Conservation (phyloP, 306 rosid species). For the Pterocarpus macrocarpus region DNA sequence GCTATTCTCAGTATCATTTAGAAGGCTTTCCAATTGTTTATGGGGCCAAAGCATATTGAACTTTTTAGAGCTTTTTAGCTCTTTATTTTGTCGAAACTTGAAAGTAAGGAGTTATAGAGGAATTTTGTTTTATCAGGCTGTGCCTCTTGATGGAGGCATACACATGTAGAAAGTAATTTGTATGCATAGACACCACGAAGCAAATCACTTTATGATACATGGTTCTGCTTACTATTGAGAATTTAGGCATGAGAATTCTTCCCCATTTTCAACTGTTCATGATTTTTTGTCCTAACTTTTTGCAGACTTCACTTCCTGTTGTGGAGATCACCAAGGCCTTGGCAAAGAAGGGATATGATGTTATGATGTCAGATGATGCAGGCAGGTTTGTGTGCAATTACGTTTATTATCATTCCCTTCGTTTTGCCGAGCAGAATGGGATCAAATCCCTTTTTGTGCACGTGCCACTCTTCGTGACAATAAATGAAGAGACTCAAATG, state of each 20-base stretch:
- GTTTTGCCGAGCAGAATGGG: slow-evolving; percentile 79
- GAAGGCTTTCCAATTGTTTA: neutral
- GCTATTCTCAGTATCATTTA: neutral
- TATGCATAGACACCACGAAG: neutral
- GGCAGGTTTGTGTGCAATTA: slow-evolving; percentile 98
- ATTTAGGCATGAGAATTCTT: slow-evolving; percentile 22
- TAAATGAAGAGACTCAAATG: slow-evolving; percentile 86
- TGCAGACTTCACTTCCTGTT: slow-evolving; percentile 86
- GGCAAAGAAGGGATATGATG: slow-evolving; percentile 80
- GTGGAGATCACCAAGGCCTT: slow-evolving; percentile 81
- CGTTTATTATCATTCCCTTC: slow-evolving; percentile 94
- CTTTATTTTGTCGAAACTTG: neutral
- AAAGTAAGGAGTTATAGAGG: slow-evolving; percentile 9
- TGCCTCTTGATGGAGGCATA: neutral
- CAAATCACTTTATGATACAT: slow-evolving; percentile 7
- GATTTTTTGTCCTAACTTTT: slow-evolving; percentile 13
- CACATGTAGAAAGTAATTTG: neutral
- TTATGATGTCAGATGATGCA: slow-evolving; percentile 88
- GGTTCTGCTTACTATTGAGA: neutral
- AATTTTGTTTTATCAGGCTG: neutral
- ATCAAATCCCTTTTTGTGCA: slow-evolving; percentile 88
- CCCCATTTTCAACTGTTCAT: neutral
- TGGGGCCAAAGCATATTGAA: neutral
- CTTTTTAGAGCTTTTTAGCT: neutral
- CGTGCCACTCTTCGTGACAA: slow-evolving; percentile 87